Evolutionary conservation across 2,329 filamentous ascomycete genomes (phyloP).

Genomic region (Curvularia lunata): DNA sequence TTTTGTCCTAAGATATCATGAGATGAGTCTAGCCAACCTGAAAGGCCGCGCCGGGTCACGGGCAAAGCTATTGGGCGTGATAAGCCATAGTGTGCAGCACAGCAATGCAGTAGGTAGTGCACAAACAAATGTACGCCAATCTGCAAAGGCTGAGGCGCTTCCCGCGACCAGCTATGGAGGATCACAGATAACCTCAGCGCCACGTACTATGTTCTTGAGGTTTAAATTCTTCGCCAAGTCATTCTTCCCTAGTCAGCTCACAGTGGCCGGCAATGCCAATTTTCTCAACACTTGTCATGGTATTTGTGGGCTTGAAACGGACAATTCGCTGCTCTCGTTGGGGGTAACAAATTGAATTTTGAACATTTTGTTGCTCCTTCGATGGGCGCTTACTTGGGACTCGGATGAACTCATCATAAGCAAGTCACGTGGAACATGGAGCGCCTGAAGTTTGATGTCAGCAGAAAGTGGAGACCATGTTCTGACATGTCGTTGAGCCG

Average conservation of each 20-base stretch:
- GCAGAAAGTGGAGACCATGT: background rate
- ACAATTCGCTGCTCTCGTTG: background rate
- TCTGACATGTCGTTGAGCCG: background rate
- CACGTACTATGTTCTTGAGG: too few species aligned
- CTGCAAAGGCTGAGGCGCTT: background rate
- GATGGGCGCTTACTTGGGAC: background rate
- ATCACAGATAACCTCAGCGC: background rate
- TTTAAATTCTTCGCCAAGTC: background rate
- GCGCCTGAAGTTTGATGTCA: background rate
- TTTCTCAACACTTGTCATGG: background rate
- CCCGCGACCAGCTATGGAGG: background rate
- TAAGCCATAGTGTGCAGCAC: background rate
- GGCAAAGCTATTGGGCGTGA: background rate
- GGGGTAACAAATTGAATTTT: background rate
- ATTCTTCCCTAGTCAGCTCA: background rate
- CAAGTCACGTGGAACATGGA: constrained; percentile 3
- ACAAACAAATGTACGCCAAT: background rate
- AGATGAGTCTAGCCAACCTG: background rate
- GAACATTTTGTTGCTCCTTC: background rate
- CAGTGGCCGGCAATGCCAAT: background rate
- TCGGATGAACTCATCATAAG: constrained; percentile 6
- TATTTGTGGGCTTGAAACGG: background rate
- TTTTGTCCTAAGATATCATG: background rate
- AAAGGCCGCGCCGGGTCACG: background rate
- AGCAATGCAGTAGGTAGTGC: background rate